A percentile compares a stretch with the other conserved stretches of the same genome.
phyloP scores from a whole-genome alignment of 179 eudicot species.

The Vitellaria paradoxa region DNA sequence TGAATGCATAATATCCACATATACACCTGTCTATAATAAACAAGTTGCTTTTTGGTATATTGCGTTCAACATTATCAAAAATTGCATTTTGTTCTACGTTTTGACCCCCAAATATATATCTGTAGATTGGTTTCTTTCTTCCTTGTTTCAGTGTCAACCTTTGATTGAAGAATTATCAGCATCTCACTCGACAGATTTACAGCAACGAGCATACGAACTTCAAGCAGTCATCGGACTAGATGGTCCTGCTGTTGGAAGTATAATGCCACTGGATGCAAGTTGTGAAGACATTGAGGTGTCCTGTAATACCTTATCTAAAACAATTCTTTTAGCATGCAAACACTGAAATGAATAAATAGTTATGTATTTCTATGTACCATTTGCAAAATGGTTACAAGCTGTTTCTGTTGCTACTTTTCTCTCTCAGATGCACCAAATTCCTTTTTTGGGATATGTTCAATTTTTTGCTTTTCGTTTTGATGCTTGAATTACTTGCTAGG shows the following conservation, averaged over 20 bases:
- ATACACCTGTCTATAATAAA: neutral
- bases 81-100: neutral
- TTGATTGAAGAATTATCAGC: conserved; percentile 86
- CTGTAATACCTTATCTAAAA: neutral
- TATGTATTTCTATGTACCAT: too few relatives aligned
- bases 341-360: too few relatives aligned
- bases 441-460: too few relatives aligned
- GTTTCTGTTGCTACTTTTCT: too few relatives aligned
- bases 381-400: too few relatives aligned
- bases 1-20: neutral
- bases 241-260: conserved; percentile 56
- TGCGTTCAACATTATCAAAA: neutral
- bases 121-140: conserved; percentile 10
- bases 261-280: conserved; percentile 88
- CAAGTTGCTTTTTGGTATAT: neutral
- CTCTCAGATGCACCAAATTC: too few relatives aligned
- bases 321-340: too few relatives aligned
- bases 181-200: conserved; percentile 93
- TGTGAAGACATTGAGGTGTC: conserved; percentile 94
- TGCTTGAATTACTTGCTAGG: too few relatives aligned
- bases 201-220: conserved; percentile 97
- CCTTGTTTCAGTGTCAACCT: conserved; percentile 75
- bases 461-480: too few relatives aligned
- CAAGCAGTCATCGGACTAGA: conserved; percentile 69
- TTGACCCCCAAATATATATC: neutral